Base-by-base conservation (phyloP, 805 yeast species). In the Nakazawaea wickerhamii region DNA sequence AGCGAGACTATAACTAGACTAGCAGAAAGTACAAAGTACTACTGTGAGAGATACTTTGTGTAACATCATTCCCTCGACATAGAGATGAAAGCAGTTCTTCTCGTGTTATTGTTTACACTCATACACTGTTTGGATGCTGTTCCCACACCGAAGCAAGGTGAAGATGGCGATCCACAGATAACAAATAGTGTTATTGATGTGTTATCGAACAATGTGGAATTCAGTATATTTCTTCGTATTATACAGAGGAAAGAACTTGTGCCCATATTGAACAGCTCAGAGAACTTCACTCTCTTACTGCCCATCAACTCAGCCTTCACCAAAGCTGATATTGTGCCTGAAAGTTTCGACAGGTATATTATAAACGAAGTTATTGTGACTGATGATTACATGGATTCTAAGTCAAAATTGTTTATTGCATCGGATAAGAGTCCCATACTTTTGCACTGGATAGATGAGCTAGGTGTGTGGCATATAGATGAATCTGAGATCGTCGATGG, bases 231-330 rank as follows among this genome's bases (percentile, higher is more conserved):
- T 45, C 60, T 85, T 31, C 64, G 80, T 40, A 60, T 74, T 17
- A 48, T 87, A 2, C 95, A 86, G 55, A 60, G 72, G 41, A 67
- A 70, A 40, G 89, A 81, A 11, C 59, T 81, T 39, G 66, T 87
- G 1, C 88, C 88, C 2, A 58, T 61, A 31, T 57, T 87, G 25
- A 86, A 84, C 54, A 62, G 62, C 17, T 57, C 82, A 46, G 62
- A 64, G 19, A 81, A 84, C 55, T 75, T 81, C 44, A 85, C 95
- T 0, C 60, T 87, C n/a, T 56, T 84, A 31, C 95, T 95, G 1
- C 95, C 95, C 0, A 71, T 82, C 10, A 87, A 87, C 55, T 79
- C 81, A 50, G 95, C 95, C 1, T 85, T 84, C 58, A 15, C 32
- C 10, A 33, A 30, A 15, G 51, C 34, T 4, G 43, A 30, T 21